Evolutionary conservation across 2,329 filamentous ascomycete species (phyloP).

Genomic region (Colletotrichum australisinense): DNA sequence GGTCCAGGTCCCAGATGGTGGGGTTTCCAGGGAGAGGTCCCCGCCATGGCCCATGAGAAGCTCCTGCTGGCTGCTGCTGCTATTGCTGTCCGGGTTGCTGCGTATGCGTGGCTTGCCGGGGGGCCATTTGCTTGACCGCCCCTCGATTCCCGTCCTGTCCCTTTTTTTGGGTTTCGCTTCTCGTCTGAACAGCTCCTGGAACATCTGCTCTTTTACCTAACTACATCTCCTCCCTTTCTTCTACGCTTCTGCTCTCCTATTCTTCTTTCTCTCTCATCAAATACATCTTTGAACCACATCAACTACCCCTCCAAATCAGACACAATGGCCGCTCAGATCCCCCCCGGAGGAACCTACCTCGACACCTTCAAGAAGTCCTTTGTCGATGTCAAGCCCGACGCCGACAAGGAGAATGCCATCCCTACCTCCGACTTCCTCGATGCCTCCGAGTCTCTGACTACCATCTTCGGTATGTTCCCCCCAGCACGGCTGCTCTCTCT

Average conservation of each 20-base stretch:
- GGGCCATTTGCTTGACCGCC: constrained; percentile 31
- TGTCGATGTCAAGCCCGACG: constrained; percentile 81
- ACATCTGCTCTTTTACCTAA: neutral
- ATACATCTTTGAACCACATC: neutral
- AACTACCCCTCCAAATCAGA: constrained; percentile 31
- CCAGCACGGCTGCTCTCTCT: neutral
- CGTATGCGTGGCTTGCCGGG: constrained; percentile 18
- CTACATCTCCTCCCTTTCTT: constrained; percentile 2
- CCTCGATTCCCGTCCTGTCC: constrained; percentile 15
- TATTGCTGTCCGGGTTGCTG: neutral
- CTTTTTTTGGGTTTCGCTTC: neutral
- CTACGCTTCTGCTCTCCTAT: neutral
- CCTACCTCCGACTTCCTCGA: constrained; percentile 90
- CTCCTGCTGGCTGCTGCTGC: neutral
- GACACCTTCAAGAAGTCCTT: constrained; percentile 88
- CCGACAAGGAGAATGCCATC: constrained; percentile 80
- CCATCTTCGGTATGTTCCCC: constrained; percentile 77
- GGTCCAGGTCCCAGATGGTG: constrained; percentile 6
- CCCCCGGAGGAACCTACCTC: constrained; percentile 82
- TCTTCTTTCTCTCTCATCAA: neutral
- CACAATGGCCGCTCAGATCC: constrained; percentile 66
- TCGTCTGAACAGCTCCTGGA: constrained; percentile 18
- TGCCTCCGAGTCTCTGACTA: constrained; percentile 86
- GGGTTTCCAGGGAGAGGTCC: neutral
- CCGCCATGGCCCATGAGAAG: constrained; percentile 4